Evolutionary conservation across 768 basidiomycete species (phyloP).

Genomic region (Tricholomella constricta): DNA sequence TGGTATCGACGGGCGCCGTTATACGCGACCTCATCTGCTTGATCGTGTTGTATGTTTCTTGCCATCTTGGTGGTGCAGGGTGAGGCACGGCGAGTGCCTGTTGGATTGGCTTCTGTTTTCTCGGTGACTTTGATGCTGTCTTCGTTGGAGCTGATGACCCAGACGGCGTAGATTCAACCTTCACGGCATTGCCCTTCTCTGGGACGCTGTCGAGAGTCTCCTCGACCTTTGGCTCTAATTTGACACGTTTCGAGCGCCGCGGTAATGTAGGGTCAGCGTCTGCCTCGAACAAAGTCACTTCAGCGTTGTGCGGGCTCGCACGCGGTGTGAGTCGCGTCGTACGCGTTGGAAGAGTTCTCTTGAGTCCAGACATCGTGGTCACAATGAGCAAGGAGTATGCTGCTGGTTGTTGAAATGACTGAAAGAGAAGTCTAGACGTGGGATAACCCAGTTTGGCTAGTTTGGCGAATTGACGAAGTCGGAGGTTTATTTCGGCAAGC

Average conservation of each 20-base stretch:
- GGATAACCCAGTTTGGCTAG: constrained; percentile 13
- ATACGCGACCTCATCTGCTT: constrained; percentile 73
- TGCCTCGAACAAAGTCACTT: constrained; percentile 43
- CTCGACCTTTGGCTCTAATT: constrained; percentile 22
- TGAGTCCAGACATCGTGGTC: constrained; percentile 15
- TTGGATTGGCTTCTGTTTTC: constrained; percentile 59
- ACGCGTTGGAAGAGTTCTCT: constrained; percentile 22
- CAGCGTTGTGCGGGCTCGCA: constrained; percentile 44
- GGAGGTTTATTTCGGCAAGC: constrained; percentile 13
- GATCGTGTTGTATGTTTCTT: constrained; percentile 69
- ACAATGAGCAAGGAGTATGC: neutral
- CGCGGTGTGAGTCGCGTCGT: constrained; percentile 36
- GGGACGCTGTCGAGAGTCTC: constrained; percentile 5
- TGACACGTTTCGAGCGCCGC: constrained; percentile 32
- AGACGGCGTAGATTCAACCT: neutral
- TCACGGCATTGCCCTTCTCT: neutral
- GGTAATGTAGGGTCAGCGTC: constrained; percentile 23
- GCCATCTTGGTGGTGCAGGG: constrained; percentile 67
- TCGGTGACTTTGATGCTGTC: constrained; percentile 32
- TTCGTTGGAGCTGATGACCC: constrained; percentile 23
- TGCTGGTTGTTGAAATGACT: neutral
- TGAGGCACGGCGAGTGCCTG: constrained; percentile 61
- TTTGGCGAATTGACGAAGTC: constrained; percentile 5
- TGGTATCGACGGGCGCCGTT: constrained; percentile 88
- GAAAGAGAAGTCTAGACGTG: constrained; percentile 1